These are phyloP conservation scores for Sphaerulina populicola DNA, from an alignment of 2,329 filamentous ascomycete genomes.

Conservation along the genomic window DNA sequence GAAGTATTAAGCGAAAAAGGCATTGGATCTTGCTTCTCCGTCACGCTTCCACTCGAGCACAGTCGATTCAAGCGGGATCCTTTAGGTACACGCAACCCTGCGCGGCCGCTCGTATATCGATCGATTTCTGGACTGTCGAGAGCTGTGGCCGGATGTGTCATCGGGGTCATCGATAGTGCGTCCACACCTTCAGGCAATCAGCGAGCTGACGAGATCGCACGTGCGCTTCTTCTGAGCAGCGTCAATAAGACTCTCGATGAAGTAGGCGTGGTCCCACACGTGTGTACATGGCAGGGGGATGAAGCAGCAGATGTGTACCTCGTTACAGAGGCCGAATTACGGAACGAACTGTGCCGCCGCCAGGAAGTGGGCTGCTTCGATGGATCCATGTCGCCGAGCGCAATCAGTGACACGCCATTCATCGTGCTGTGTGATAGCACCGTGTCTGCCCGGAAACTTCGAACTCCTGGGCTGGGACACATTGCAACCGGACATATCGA, in stretches of 20 bases:
- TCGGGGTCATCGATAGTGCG: conserved; percentile 19
- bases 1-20: conserved; percentile 27
- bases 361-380: conserved; percentile 12
- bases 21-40: conserved; percentile 16
- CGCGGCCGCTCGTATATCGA: conserved; percentile 5
- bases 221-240: conserved; percentile 15
- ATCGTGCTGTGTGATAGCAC: conserved; percentile 25
- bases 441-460: conserved; percentile 20
- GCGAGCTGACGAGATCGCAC: conserved; percentile 16
- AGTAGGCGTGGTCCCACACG: conserved; percentile 14
- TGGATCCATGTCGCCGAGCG: conserved; percentile 14
- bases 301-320: conserved; percentile 20
- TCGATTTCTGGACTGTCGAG: conserved; percentile 10
- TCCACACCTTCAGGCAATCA: conserved; percentile 14
- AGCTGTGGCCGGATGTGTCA: conserved; percentile 11
- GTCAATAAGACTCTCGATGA: conserved; percentile 19
- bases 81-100: conserved; percentile 7
- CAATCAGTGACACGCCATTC: conserved; percentile 20
- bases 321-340: conserved; percentile 21
- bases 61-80: conserved; percentile 11
- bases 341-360: conserved; percentile 12
- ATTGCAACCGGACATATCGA: conserved; percentile 21
- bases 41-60: conserved; percentile 20
- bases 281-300: conserved; percentile 18
- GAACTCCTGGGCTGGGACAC: conserved; percentile 16